These are phyloP conservation scores for Monosporascus sp. DNA, from an alignment of 2,329 filamentous ascomycete genomes.

Conservation along the genomic window DNA sequence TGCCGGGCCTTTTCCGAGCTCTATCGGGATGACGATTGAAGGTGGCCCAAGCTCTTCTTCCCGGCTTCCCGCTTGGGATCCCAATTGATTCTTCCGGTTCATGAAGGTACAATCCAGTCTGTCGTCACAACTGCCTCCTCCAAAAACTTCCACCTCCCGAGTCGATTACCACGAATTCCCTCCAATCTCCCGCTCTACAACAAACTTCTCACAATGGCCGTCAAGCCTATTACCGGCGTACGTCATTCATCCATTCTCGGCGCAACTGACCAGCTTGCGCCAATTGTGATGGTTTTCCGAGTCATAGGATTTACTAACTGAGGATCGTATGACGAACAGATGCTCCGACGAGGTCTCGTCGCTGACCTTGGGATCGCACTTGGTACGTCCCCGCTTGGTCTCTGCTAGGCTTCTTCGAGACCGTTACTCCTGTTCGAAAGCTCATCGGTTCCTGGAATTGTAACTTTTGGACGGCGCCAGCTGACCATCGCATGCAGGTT, in stretches of 20 bases:
- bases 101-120: not conserved
- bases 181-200: constrained; percentile 9
- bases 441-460: too few relatives aligned
- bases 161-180: not conserved
- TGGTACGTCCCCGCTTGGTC: constrained; percentile 35
- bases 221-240: constrained; percentile 57
- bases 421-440: not conserved
- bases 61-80: too few relatives aligned
- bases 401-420: not conserved
- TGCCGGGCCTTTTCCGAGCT: too few relatives aligned
- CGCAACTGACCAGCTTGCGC: constrained; percentile 23
- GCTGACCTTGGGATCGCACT: constrained; percentile 50
- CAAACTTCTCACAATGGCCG: constrained; percentile 40
- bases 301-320: not conserved
- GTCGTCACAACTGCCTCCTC: not conserved
- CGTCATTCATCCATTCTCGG: constrained; percentile 26
- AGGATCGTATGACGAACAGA: constrained; percentile 31
- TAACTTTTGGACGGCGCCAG: not conserved
- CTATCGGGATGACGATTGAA: too few relatives aligned
- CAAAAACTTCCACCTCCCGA: not conserved
- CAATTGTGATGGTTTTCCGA: not conserved
- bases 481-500: constrained; percentile 37
- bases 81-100: too few relatives aligned
- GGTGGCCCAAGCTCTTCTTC: too few relatives aligned
- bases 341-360: constrained; percentile 55